A percentile compares a stretch with the other conserved stretches of the same genome.
Conservation (phyloP, 108 stramenopile species). For the Epipyxis sp. region DNA sequence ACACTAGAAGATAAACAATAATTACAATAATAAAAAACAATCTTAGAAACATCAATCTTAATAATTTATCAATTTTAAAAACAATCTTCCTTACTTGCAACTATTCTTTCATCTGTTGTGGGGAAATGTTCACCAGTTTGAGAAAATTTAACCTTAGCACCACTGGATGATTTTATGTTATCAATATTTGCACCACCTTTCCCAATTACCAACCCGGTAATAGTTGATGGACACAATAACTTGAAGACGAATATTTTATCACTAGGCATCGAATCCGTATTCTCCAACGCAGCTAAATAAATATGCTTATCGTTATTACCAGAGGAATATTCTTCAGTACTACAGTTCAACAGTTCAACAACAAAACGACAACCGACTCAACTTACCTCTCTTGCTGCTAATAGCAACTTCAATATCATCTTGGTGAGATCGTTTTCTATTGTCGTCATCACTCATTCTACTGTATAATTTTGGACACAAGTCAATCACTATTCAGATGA, state of each 20-base stretch:
- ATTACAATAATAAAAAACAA: background rate
- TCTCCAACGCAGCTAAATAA: background rate
- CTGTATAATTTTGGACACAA: no score
- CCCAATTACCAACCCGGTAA: slow-evolving; percentile 7
- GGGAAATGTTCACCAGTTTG: slow-evolving; percentile 20
- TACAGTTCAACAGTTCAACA: background rate
- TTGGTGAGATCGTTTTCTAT: slow-evolving; percentile 3
- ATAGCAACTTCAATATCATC: slow-evolving; percentile 7
- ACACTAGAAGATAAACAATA: background rate
- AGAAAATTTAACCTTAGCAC: slow-evolving; percentile 1
- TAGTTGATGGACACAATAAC: background rate
- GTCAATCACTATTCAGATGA: no score
- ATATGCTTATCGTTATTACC: background rate
- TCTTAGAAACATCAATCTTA: background rate
- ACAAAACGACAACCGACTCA: background rate
- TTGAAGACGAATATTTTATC: background rate
- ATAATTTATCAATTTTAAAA: background rate
- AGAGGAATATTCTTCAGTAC: background rate
- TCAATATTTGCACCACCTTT: background rate
- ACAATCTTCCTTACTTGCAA: background rate
- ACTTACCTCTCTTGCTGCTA: slow-evolving; percentile 13
- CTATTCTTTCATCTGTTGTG: background rate
- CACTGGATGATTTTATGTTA: background rate
- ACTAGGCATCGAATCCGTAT: background rate
- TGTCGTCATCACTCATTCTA: slow-evolving; percentile 14